Conservation (phyloP, 257 asterid species). For the Craterostigma plantagineum region DNA sequence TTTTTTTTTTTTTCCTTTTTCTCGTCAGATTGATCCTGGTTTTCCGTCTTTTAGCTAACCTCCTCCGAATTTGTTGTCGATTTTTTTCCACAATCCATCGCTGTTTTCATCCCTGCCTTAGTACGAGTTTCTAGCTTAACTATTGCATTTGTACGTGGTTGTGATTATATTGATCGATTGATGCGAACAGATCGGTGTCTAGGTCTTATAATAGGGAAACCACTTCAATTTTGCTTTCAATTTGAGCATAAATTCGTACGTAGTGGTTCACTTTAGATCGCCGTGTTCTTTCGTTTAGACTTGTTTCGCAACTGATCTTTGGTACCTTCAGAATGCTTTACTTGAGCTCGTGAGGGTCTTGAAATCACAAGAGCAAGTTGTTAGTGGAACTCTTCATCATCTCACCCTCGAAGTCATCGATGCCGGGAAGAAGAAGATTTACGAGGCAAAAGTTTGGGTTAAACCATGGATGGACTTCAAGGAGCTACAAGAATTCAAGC, state of each 20-base stretch:
- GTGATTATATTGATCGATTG: not conserved
- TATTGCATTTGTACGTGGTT: no score
- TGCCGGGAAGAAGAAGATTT: constrained; percentile 52
- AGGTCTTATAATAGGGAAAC: no score
- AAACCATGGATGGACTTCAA: constrained; percentile 81
- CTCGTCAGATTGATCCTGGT: not conserved
- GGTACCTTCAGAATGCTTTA: constrained; percentile 29
- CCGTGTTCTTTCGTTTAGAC: not conserved
- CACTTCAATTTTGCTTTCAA: no score
- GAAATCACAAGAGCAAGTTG: constrained; percentile 62
- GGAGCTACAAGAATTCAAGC: constrained; percentile 73
- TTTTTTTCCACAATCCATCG: not conserved
- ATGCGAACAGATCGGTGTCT: no score
- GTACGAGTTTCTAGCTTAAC: no score
- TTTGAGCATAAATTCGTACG: no score
- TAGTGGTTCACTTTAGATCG: no score
- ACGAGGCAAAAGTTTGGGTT: constrained; percentile 85
- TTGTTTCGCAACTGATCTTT: not conserved
- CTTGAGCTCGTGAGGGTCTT: constrained; percentile 75
- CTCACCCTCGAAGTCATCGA: constrained; percentile 74
- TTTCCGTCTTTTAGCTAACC: not conserved
- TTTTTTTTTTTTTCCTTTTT: no score
- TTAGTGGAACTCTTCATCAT: constrained; percentile 62
- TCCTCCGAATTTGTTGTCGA: not conserved
- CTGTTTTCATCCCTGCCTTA: not conserved